A percentile compares a stretch with the other conserved stretches of the same genome.
These are phyloP conservation scores for Cladosporium sp. DNA, from an alignment of 2,329 filamentous ascomycete species.

Conservation along the genomic window DNA sequence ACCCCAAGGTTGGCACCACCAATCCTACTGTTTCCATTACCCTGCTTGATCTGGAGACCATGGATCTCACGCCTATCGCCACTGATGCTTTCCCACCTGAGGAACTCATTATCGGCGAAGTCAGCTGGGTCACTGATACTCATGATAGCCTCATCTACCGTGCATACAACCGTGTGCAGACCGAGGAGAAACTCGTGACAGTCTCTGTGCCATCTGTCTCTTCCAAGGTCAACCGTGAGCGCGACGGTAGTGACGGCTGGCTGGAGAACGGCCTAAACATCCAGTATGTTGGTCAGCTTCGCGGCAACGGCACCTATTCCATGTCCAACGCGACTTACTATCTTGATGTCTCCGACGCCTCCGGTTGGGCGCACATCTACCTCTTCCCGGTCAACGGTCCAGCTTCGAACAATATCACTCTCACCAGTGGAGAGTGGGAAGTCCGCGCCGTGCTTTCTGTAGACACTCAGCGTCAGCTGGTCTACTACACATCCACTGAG, in stretches of 20 bases:
- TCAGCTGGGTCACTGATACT: slow-evolving; percentile 61
- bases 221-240: slow-evolving; percentile 50
- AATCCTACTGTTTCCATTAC: slow-evolving; percentile 63
- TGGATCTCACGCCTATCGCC: slow-evolving; percentile 43
- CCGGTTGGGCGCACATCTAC: slow-evolving; percentile 64
- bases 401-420: slow-evolving; percentile 43
- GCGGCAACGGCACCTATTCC: slow-evolving; percentile 31
- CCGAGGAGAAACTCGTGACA: slow-evolving; percentile 58
- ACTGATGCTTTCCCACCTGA: slow-evolving; percentile 57
- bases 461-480: slow-evolving; percentile 50
- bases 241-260: slow-evolving; percentile 59
- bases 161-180: slow-evolving; percentile 65
- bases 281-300: slow-evolving; percentile 49
- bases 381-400: slow-evolving; percentile 55
- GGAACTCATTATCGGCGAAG: slow-evolving; percentile 63
- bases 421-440: slow-evolving; percentile 66
- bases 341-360: slow-evolving; percentile 62
- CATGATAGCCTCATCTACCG: slow-evolving; percentile 61
- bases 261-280: slow-evolving; percentile 58
- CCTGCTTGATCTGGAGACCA: slow-evolving; percentile 51
- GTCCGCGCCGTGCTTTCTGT: slow-evolving; percentile 57
- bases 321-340: slow-evolving; percentile 49
- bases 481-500: slow-evolving; percentile 64
- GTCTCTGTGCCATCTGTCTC: slow-evolving; percentile 50
- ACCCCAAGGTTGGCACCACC: slow-evolving; percentile 65